phyloP scores from a whole-genome alignment of 495 filamentous ascomycete genomes.

The Friedmanniomyces simplex region DNA sequence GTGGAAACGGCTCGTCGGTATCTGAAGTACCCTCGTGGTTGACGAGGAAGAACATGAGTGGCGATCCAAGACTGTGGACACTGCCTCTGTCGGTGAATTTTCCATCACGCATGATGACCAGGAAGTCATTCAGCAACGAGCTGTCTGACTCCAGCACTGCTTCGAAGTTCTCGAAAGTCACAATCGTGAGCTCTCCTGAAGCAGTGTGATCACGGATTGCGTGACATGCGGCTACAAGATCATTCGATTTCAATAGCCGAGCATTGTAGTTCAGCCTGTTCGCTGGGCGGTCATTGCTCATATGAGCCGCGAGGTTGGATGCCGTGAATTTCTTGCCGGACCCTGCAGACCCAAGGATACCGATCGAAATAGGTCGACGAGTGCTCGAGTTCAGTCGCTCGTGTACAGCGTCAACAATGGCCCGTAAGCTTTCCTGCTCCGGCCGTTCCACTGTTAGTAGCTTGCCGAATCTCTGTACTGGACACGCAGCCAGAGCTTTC shows the following conservation, averaged over 20 bases:
- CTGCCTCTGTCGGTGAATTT: conserved; percentile 16
- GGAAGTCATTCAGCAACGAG: conserved; percentile 7
- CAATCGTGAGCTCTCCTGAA: conserved; percentile 8
- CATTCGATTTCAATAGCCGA: not conserved
- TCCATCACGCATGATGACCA: conserved; percentile 16
- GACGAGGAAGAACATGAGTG: conserved; percentile 18
- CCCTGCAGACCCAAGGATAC: conserved; percentile 14
- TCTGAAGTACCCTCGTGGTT: conserved; percentile 4
- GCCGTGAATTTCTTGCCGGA: conserved; percentile 21
- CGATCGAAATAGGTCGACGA: conserved; percentile 15
- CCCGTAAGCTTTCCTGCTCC: conserved; percentile 19
- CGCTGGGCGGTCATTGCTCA: not conserved
- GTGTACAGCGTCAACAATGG: conserved; percentile 12
- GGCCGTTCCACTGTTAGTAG: conserved; percentile 13
- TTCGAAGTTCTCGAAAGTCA: conserved; percentile 21
- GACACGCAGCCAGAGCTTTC: conserved; percentile 12
- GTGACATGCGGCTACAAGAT: conserved; percentile 12
- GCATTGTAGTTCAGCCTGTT: conserved; percentile 15
- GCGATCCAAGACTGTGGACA: conserved; percentile 3
- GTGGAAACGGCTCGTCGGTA: not conserved
- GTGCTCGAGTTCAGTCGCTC: conserved; percentile 12
- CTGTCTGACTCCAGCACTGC: conserved; percentile 2
- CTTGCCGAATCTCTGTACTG: conserved; percentile 11
- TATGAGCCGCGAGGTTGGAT: conserved; percentile 3
- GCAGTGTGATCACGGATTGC: conserved; percentile 16